Conservation (phyloP, 768 basidiomycete genomes). For the Boletales sp. region DNA sequence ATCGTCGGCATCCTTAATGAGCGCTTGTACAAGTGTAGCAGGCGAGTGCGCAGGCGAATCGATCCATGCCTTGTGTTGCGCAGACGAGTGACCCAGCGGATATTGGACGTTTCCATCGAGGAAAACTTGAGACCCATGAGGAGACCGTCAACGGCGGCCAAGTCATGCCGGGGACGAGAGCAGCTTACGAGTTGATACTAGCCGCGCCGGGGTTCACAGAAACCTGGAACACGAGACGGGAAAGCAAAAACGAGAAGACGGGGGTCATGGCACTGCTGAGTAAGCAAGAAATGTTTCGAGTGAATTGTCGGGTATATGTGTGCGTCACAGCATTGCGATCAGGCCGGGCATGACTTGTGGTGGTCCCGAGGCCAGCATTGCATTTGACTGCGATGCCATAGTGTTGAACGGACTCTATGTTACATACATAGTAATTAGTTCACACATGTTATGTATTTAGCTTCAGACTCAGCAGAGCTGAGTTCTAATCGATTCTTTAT, state of each 20-base stretch:
- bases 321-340: constrained; percentile 42
- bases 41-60: constrained; percentile 63
- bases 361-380: not conserved
- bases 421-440: too few species aligned
- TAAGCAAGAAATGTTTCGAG: constrained; percentile 63
- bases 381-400: constrained; percentile 1
- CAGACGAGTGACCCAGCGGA: constrained; percentile 69
- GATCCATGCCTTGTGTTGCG: constrained; percentile 75
- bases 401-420: too few species aligned
- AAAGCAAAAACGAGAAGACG: constrained; percentile 87
- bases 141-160: constrained; percentile 72
- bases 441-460: too few species aligned
- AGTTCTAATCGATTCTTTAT: too few species aligned
- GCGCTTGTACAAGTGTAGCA: constrained; percentile 59
- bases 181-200: constrained; percentile 67
- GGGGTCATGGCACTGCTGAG: constrained; percentile 84
- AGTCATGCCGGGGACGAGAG: constrained; percentile 68
- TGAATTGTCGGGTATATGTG: constrained; percentile 76
- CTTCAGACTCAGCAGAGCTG: too few species aligned
- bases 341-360: constrained; percentile 18
- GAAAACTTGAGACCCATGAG: constrained; percentile 75
- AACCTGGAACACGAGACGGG: constrained; percentile 72
- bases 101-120: constrained; percentile 70
- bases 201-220: constrained; percentile 66
- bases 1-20: constrained; percentile 91